Percentiles rank a stretch among this genome's conserved stretches.
phyloP scores from a whole-genome alignment of 225 moss, liverwort and hornwort species.

The Bryoerythrophyllum caledonicum region DNA sequence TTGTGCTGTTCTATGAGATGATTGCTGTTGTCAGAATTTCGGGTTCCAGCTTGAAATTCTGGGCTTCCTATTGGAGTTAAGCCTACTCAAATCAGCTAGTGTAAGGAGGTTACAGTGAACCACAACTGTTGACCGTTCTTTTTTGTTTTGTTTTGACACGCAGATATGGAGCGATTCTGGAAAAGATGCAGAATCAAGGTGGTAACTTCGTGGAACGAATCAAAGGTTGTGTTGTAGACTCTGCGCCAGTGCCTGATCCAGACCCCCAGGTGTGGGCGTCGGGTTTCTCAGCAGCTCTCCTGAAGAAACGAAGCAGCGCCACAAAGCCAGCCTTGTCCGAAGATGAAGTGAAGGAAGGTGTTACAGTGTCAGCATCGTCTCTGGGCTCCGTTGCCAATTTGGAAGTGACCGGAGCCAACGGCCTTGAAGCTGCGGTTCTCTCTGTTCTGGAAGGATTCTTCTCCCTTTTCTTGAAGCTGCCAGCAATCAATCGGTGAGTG shows the following conservation, averaged over 20 bases:
- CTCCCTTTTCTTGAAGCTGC: slow-evolving; percentile 78
- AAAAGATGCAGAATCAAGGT: slow-evolving; percentile 66
- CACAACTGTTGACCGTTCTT: neutral
- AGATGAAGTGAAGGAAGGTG: slow-evolving; percentile 44
- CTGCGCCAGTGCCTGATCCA: slow-evolving; percentile 85
- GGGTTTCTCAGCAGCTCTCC: slow-evolving; percentile 91
- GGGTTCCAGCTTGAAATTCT: slow-evolving; percentile 1
- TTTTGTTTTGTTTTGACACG: neutral
- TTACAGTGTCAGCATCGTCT: slow-evolving; percentile 34
- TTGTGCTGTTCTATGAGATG: neutral
- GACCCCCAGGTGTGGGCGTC: slow-evolving; percentile 97
- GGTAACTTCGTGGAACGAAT: slow-evolving; percentile 59
- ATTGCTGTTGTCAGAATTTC: neutral
- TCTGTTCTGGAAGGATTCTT: slow-evolving; percentile 85
- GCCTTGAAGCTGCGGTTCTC: slow-evolving; percentile 74
- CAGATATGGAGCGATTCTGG: slow-evolving; percentile 91
- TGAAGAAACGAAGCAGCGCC: slow-evolving; percentile 78
- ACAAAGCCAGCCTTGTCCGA: slow-evolving; percentile 40
- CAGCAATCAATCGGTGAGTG: slow-evolving; percentile 63
- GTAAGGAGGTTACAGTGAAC: neutral
- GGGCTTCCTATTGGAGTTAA: neutral
- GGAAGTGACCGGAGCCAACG: slow-evolving; percentile 49
- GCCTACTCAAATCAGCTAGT: neutral
- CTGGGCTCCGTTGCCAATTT: slow-evolving; percentile 40
- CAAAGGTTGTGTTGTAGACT: slow-evolving; percentile 94